These are phyloP conservation scores for Phlyctochytrium bullatum DNA, from an alignment of 192 early-diverging fungal species.

Conservation along the genomic window DNA sequence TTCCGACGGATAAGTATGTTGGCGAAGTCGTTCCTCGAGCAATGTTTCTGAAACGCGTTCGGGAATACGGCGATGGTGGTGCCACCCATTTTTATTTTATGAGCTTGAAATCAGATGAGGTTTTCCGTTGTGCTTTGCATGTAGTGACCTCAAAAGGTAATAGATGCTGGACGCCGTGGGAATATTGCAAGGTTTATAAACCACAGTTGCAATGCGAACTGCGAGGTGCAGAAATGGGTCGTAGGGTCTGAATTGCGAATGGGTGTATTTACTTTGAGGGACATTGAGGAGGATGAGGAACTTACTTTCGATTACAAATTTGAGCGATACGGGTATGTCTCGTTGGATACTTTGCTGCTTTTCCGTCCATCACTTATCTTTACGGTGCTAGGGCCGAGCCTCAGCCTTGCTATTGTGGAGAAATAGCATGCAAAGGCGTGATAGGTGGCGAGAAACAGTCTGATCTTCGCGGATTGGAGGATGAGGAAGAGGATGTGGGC, in stretches of 20 bases:
- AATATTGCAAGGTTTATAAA: constrained; percentile 97
- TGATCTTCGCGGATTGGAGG: constrained; percentile 24
- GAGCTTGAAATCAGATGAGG: constrained; percentile 87
- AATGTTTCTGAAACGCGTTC: constrained; percentile 79
- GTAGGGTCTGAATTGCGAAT: constrained; percentile 85
- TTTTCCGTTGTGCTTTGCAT: constrained; percentile 24
- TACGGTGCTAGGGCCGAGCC: constrained; percentile 64
- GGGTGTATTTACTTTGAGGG: constrained; percentile 88
- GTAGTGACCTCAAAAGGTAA: constrained; percentile 59
- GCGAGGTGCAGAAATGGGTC: constrained; percentile 95
- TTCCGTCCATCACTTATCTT: neutral
- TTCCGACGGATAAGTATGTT: constrained; percentile 56
- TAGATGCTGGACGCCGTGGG: constrained; percentile 92
- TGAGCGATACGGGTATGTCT: constrained; percentile 79
- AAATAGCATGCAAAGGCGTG: constrained; percentile 79
- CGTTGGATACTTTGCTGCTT: no score
- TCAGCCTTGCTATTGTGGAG: constrained; percentile 91
- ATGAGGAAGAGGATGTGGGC: no score
- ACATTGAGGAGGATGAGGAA: constrained; percentile 78
- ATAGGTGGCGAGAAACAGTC: constrained; percentile 79
- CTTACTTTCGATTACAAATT: constrained; percentile 99
- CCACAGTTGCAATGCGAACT: constrained; percentile 96
- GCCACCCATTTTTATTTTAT: constrained; percentile 98
- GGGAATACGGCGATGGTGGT: constrained; percentile 76
- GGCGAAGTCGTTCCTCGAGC: constrained; percentile 88